Base-by-base conservation (phyloP, 371 early-diverging fungal genomes). In the Mortierella sp. region DNA sequence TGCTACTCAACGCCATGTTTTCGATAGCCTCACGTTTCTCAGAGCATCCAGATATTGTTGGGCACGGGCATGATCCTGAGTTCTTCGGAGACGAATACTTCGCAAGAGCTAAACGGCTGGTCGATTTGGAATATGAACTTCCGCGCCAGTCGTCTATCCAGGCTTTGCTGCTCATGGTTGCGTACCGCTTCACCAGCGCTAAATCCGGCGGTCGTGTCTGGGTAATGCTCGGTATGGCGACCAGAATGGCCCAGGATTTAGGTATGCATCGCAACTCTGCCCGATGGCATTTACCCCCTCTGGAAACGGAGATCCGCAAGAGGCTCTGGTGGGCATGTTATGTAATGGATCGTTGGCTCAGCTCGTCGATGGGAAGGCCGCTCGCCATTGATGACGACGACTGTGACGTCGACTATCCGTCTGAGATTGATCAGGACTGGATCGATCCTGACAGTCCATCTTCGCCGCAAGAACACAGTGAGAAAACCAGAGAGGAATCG, bases 1-100 rank as follows among this genome's bases (percentile, higher is more conserved):
- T 94, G 13, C 77, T 95, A 6, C 77, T 94, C 70, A 91, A 93
- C 75, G 86, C 94, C 9, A 93, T 95, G 67, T 94, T 90, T 70
- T 91, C 94, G 0, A 85, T 92, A 0, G 91, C 93, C 5, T 91
- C 94, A 4, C 86, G 91, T 47, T 89, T 90, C 45, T 91, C 92
- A 1, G 83, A 86, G 4, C 91, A 93, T 75, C 85, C 88, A 19
- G 82, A 81, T 50, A 75, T 81, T n/a, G 57, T 66, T 47, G 82
- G 72, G 10, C 28, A 62, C 15, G 62, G 62, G 11, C 53, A 47
- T 22, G 76, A 81, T 47, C 74, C 80, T 22, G 82, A 81, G 21
- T 65, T 63, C 7, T 81, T 81, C 62, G 82, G 82, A 16, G 82
- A 76, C 28, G 82, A 76, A 28, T 83, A 78, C 52, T 83, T 78